Evolutionary conservation across 352 stramenopile species (phyloP), one percentile per base, ranked within the genome.

Genomic region (Phytophthora cryptogea): DNA sequence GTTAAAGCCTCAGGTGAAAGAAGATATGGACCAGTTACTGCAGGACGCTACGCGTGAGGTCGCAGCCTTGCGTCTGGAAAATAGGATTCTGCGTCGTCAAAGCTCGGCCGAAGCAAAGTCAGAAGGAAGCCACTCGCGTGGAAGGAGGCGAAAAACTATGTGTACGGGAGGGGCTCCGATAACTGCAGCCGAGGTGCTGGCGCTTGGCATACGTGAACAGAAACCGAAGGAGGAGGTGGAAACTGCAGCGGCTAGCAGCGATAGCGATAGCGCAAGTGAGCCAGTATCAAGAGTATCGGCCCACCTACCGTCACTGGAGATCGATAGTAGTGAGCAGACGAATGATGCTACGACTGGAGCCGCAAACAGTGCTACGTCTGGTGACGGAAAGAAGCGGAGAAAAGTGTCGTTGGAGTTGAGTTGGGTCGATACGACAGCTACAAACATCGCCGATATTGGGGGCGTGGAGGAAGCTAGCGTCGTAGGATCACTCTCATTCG

Each of bases 21-120:
- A 64, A 46, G 62, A 65, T 30, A 63, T 68, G 50, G 68, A 76
- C 11, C 48, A 68, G 20, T 50, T 86, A 23, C 57, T 86, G 20
- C 50, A 80, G 4, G 76, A 83, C 6, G 73, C 73, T 35, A 66
- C 66, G 27, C 63, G 49, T 2, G 48, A 72, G 49, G 48, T 74
- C 27, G 51, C 52, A 54, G 60, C 58, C 4, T 45, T 82, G 27
- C 74, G 74, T 31, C n/a, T 69, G 30, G 63, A 84, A 37, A 82
- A 82, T 52, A 60, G 63, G 2, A 27, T 69, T 11, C 58, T 82
- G 5, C 72, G 69, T 16, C 66, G 66, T 52, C 66, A 71, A 45
- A 49, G 11, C 13, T 62, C 31, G 14, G 39, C n/a, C 5, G 46
- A 59, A 8, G 30, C 14, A 9, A 49, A 17, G 17, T 44, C 44